These are phyloP conservation scores for Saturnispora diversa DNA, from an alignment of 805 yeast genomes.

Conservation along the genomic window DNA sequence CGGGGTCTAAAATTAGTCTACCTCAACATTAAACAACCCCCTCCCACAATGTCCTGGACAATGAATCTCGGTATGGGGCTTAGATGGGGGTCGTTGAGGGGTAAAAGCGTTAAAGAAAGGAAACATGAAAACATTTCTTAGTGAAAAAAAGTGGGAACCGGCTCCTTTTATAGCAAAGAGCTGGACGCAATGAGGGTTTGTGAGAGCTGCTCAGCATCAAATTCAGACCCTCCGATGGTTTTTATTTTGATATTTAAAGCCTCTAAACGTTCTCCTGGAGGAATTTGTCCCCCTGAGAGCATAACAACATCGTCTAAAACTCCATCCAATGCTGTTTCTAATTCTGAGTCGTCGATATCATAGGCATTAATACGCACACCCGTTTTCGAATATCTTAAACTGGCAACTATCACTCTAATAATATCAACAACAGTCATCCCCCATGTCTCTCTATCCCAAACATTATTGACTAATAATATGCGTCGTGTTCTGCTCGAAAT, in stretches of 20 bases:
- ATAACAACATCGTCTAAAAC: conserved; percentile 4
- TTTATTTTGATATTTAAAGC: background rate
- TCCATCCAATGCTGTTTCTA: background rate
- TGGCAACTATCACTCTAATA: conserved; percentile 24
- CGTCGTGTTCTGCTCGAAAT: conserved; percentile 36
- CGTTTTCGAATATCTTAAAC: conserved; percentile 3
- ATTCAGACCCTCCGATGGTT: background rate
- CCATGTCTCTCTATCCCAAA: conserved; percentile 70
- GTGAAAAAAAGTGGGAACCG: background rate
- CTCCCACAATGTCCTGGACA: conserved; percentile 10
- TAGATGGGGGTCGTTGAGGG: conserved; percentile 5
- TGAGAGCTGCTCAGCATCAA: conserved; percentile 2
- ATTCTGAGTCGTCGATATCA: background rate
- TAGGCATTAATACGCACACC: background rate
- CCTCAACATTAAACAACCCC: conserved; percentile 1
- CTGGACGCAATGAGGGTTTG: conserved; percentile 5
- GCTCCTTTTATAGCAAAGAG: background rate
- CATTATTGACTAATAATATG: conserved; percentile 65
- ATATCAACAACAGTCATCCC: conserved; percentile 57
- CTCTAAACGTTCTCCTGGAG: background rate
- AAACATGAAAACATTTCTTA: background rate
- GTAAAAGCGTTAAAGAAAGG: conserved; percentile 10
- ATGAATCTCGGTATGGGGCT: conserved; percentile 7
- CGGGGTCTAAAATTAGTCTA: background rate
- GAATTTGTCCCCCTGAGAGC: background rate